Evolutionary conservation across 257 asterid species (phyloP).

Genomic region (Petunia secreta): DNA sequence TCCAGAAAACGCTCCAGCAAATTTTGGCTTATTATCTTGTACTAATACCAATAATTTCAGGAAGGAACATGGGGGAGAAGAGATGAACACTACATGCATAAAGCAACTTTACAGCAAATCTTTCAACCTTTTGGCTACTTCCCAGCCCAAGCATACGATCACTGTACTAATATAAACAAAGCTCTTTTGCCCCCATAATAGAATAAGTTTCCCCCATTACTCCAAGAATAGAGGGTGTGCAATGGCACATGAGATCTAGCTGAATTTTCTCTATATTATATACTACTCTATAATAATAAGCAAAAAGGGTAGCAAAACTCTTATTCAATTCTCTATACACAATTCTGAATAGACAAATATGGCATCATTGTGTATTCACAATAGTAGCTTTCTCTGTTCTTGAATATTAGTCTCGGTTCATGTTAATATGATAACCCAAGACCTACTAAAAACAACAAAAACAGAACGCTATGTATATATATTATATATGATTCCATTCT

Average conservation of each 20-base stretch:
- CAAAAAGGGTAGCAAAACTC: constrained; percentile 35
- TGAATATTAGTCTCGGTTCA: constrained; percentile 24
- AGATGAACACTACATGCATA: neutral
- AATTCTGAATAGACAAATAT: constrained; percentile 31
- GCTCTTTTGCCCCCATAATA: neutral
- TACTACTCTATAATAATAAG: neutral
- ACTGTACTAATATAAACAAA: neutral
- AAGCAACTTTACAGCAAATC: neutral
- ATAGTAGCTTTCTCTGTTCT: constrained; percentile 29
- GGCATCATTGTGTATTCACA: constrained; percentile 35
- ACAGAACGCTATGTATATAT: neutral
- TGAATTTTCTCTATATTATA: neutral
- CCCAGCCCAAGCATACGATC: neutral
- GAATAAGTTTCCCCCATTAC: neutral
- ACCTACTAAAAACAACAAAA: neutral
- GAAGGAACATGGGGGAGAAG: constrained; percentile 13
- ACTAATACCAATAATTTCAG: neutral
- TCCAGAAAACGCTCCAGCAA: neutral
- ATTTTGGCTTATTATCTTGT: neutral
- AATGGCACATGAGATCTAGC: neutral
- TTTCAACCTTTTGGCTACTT: neutral
- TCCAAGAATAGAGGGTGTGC: neutral
- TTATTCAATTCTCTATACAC: constrained; percentile 47
- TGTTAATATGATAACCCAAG: constrained; percentile 29
- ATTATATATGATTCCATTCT: constrained; percentile 1